Percentiles rank a stretch among this genome's conserved stretches.
Conservation (phyloP, 2,329 filamentous ascomycete species). For the Gliomastix tumulicola region DNA sequence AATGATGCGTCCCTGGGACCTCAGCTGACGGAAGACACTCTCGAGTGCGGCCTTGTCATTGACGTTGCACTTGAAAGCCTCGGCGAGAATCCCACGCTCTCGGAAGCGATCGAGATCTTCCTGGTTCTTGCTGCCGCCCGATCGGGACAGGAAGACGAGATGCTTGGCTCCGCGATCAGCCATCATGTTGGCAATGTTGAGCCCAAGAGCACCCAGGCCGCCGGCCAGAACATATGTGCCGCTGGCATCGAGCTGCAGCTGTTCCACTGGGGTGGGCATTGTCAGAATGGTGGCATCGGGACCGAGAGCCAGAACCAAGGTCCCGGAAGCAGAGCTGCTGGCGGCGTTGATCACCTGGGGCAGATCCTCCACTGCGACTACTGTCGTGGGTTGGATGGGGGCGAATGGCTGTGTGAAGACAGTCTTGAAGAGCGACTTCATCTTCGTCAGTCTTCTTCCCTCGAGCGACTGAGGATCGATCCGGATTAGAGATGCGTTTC, state of each 20-base stretch:
- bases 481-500: not conserved
- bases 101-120: conserved; percentile 1
- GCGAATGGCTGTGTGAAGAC: too few species aligned
- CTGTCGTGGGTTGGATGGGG: too few species aligned
- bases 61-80: conserved; percentile 6
- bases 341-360: not conserved
- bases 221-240: conserved; percentile 7
- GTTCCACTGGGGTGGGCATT: not conserved
- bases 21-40: conserved; percentile 3
- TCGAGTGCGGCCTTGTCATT: conserved; percentile 1
- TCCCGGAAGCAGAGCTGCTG: not conserved
- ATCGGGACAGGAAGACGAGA: conserved; percentile 7
- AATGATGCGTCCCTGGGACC: conserved; percentile 1
- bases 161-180: conserved; percentile 5
- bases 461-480: too few species aligned
- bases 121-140: conserved; percentile 4
- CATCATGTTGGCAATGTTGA: conserved; percentile 5
- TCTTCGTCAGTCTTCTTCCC: too few species aligned
- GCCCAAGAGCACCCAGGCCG: conserved; percentile 8
- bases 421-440: too few species aligned
- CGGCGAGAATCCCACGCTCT: conserved; percentile 1
- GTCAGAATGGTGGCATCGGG: not conserved
- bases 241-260: conserved; percentile 1
- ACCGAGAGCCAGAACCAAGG: not conserved
- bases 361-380: not conserved